These are phyloP conservation scores for Diplocarpon mali DNA, from an alignment of 2,329 filamentous ascomycete species.

Conservation along the genomic window DNA sequence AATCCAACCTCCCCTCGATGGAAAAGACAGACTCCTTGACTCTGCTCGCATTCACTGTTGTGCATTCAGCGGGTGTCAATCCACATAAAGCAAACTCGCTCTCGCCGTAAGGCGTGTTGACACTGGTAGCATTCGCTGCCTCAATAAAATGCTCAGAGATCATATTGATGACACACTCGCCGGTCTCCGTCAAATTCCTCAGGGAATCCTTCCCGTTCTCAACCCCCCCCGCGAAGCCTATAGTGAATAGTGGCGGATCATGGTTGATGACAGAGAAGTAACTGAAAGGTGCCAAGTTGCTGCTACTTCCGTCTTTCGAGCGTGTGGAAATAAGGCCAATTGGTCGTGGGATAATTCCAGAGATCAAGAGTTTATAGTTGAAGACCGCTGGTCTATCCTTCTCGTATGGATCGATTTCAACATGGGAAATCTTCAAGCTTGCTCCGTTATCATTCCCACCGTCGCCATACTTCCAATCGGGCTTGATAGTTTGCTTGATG, in stretches of 20 bases:
- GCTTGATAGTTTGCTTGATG: slow-evolving; percentile 52
- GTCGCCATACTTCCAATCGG: slow-evolving; percentile 53
- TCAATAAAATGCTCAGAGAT: slow-evolving; percentile 77
- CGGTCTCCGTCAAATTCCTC: slow-evolving; percentile 57
- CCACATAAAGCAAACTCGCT: slow-evolving; percentile 75
- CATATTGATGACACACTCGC: slow-evolving; percentile 79
- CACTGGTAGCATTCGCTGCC: slow-evolving; percentile 70
- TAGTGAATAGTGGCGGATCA: slow-evolving; percentile 74
- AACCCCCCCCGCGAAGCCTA: slow-evolving; percentile 38
- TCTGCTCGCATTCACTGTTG: slow-evolving; percentile 57
- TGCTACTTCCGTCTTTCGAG: slow-evolving; percentile 46
- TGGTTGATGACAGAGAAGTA: slow-evolving; percentile 79
- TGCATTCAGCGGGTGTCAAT: slow-evolving; percentile 56
- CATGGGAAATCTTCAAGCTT: slow-evolving; percentile 44
- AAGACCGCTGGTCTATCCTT: slow-evolving; percentile 52
- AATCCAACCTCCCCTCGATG: slow-evolving; percentile 70
- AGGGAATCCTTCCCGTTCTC: slow-evolving; percentile 65
- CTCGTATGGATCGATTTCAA: slow-evolving; percentile 72
- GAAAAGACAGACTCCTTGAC: slow-evolving; percentile 76
- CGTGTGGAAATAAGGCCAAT: slow-evolving; percentile 54
- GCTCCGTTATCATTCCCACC: slow-evolving; percentile 46
- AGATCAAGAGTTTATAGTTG: slow-evolving; percentile 93
- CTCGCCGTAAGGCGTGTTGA: slow-evolving; percentile 66
- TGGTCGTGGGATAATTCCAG: slow-evolving; percentile 69
- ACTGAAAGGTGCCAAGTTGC: slow-evolving; percentile 78